Evolutionary conservation across 2,329 filamentous ascomycete species (phyloP), one percentile per base, ranked within the genome.

Genomic region (Colletotrichum lupini): DNA sequence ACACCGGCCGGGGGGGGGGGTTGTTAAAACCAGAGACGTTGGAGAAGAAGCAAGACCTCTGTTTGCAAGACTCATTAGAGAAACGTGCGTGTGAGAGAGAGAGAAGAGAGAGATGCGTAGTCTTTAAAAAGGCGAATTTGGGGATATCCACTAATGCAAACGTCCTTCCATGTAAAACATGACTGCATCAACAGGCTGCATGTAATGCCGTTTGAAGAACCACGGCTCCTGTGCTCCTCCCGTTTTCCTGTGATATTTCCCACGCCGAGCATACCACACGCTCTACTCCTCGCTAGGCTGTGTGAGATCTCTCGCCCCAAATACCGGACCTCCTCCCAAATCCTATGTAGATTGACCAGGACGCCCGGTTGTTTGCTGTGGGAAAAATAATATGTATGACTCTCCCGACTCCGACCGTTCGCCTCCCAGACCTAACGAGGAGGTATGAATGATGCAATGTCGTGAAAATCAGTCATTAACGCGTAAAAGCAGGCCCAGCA

Each of bases 71-170:
- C 12, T 42, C 35, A 5, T 6, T 6, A 42, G 35, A 42, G 35
- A 16, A 42, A 42, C n/a, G n/a, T n/a, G n/a, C n/a, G 16, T 19
- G 9, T n/a, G 52, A 11, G 7, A 2, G 24, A 11, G 32, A 35
- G 14, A 16, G 42, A 66, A 24, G 26, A 16, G 5, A 26, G 53
- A 32, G 37, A 22, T n/a, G 24, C 42, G 22, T 35, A 68, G 16
- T 26, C 30, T n/a, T 30, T 12, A 35, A 37, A 72, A 68, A 59
- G 58, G 58, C 58, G 60, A 65, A 56, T 60, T 49, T 53, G 66
- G 67, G 26, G 26, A 73, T 73, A 70, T 73, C 55, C 30, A 70
- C 66, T 70, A 60, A 70, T 70, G 70, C 60, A 61, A 70, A 65
- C 11, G 1, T 61, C 42, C 46, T 24, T 69, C 30, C 37, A 22